Evolutionary conservation across 1,284 basidiomycete species (phyloP), one percentile per base, ranked within the genome.

Genomic region (Taiwanofungus camphoratus): DNA sequence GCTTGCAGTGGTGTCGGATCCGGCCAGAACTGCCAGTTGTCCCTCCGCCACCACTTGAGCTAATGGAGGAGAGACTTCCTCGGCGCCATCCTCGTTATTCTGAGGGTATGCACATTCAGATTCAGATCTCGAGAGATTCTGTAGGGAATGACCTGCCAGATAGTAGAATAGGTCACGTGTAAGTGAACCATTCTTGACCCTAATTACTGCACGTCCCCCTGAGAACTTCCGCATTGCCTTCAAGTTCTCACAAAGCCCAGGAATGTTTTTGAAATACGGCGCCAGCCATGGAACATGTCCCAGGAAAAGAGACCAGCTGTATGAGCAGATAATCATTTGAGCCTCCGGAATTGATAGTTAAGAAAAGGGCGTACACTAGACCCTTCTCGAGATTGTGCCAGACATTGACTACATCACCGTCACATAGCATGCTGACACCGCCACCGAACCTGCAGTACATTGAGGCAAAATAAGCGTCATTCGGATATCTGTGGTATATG

Each of bases 1-100:
- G 3, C 65, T 70, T 1, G 76, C 62, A 0, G 74, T 73, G 0
- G 79, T 80, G 52, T 80, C 79, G 5, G 79, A 74, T 12, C 76
- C 76, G 6, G 78, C 78, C 4, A 78, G 61, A 37, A 80, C 46
- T 45, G 53, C 52, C 20, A 58, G 42, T 7, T 43, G 42, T 11
- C 50, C 53, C 35, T 58, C 53, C 3, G 52, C 48, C 16, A 53
- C 40, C 12, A 56, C 54, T 30, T 50, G 46, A 9, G 44, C 15
- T 4, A 47, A 23, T 16, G 51, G 46, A 15, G 53, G 52, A 9
- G 45, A 45, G 16, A 47, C 45, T n/a, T 46, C 41, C 29, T 52
- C 52, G 11, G 41, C 39, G n/a, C 50, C 52, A 19, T 54, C 56
- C 26, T 57, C 56, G 41, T 52, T 55, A 41, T 50, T 57, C 56